These are phyloP conservation scores for Salix caprea DNA, from an alignment of 345 rosid species.

Conservation along the genomic window DNA sequence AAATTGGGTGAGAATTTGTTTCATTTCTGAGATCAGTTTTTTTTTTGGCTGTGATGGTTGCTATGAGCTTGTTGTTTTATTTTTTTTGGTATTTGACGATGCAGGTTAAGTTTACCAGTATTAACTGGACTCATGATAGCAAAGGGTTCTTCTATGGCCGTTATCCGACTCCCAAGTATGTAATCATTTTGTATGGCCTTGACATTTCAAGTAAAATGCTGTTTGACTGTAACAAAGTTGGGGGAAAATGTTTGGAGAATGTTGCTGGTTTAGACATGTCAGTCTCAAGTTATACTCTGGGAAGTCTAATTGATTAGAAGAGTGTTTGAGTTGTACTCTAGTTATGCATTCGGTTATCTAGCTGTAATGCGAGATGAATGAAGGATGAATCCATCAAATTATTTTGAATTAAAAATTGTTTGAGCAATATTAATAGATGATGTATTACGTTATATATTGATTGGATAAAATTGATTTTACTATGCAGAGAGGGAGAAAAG, in stretches of 20 bases:
- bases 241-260: neutral
- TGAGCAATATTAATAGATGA: neutral
- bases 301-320: neutral
- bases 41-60: neutral
- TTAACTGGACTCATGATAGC: conserved; percentile 85
- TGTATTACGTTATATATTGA: neutral
- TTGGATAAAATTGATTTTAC: neutral
- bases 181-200: neutral
- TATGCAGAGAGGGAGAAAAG: conserved; percentile 63
- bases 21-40: neutral
- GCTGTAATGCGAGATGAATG: neutral
- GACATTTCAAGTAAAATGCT: neutral
- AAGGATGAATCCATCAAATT: neutral
- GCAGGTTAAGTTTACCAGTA: conserved; percentile 73
- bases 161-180: conserved; percentile 79
- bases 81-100: neutral
- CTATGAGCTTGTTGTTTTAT: neutral
- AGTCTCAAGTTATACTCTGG: neutral
- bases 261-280: neutral
- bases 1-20: conserved; percentile 61
- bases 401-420: neutral
- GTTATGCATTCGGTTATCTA: neutral
- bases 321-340: neutral
- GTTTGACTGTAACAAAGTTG: neutral
- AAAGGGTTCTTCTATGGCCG: conserved; percentile 92